phyloP scores from a whole-genome alignment of 345 rosid genomes.

The Tarenaya hassleriana region DNA sequence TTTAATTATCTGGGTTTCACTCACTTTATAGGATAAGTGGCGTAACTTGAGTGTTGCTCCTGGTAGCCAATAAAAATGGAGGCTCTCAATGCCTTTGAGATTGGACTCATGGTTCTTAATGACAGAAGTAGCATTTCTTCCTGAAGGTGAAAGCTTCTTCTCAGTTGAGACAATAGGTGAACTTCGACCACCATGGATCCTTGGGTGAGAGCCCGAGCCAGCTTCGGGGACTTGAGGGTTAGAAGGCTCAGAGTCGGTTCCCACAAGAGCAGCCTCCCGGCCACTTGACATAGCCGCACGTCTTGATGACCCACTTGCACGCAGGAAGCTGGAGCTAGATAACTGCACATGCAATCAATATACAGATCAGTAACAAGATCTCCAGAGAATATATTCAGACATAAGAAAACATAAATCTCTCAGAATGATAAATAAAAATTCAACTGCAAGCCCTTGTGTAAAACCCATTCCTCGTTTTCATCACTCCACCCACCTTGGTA shows the following conservation, averaged over 20 bases:
- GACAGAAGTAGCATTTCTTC: conserved; percentile 43
- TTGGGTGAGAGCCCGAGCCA: conserved; percentile 39
- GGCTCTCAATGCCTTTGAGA: conserved; percentile 67
- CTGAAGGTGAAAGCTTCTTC: conserved; percentile 44
- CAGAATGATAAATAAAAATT: too few species aligned
- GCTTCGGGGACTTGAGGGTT: conserved; percentile 34
- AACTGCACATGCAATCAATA: conserved; percentile 37
- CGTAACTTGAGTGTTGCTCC: conserved; percentile 62
- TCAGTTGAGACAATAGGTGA: conserved; percentile 55
- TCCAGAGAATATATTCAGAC: not conserved
- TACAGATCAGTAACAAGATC: not conserved
- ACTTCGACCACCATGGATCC: conserved; percentile 47
- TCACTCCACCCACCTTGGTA: not conserved
- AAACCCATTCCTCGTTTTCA: conserved; percentile 4
- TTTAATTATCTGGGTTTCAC: conserved; percentile 14
- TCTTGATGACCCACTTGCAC: conserved; percentile 44
- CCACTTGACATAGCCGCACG: conserved; percentile 46
- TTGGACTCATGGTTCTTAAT: conserved; percentile 58
- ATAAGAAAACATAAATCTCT: not conserved
- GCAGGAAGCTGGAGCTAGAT: conserved; percentile 50
- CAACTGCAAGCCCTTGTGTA: conserved; percentile 1
- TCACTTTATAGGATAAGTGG: conserved; percentile 62
- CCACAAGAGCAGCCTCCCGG: conserved; percentile 39
- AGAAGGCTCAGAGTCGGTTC: conserved; percentile 47
- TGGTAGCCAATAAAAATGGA: conserved; percentile 49